These are phyloP conservation scores for Crucihimalaya himalaica DNA, from an alignment of 345 rosid genomes.

Conservation along the genomic window DNA sequence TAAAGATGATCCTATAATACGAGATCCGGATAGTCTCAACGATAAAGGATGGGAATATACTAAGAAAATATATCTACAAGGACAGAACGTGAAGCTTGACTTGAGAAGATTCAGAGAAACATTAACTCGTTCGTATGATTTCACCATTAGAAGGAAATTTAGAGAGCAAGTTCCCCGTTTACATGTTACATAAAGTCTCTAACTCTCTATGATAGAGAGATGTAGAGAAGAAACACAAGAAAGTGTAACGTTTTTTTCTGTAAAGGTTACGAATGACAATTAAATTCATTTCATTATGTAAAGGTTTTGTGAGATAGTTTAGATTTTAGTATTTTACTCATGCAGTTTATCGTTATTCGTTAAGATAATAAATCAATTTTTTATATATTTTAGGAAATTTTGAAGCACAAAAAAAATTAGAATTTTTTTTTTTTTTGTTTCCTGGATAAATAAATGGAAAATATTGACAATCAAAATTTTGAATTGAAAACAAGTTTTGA, in stretches of 20 bases:
- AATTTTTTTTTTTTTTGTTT: too few species aligned
- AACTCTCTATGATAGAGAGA: too few species aligned
- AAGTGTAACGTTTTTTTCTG: background rate
- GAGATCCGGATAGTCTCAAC: slow-evolving; percentile 59
- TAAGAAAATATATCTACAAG: slow-evolving; percentile 65
- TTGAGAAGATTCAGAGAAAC: slow-evolving; percentile 59
- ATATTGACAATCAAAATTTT: too few species aligned
- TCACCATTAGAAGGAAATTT: slow-evolving; percentile 32
- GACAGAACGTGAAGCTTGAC: slow-evolving; percentile 65
- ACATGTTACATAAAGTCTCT: slow-evolving; percentile 4
- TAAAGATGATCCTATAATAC: slow-evolving; percentile 60
- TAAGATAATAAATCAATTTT: too few species aligned
- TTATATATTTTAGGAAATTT: too few species aligned
- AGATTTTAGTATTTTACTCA: too few species aligned
- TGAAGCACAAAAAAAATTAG: too few species aligned
- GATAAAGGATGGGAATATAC: slow-evolving; percentile 82
- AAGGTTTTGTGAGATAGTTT: too few species aligned
- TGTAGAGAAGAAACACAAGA: slow-evolving; percentile 13
- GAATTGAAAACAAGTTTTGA: too few species aligned
- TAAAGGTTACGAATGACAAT: slow-evolving; percentile 20
- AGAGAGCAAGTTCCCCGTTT: slow-evolving; percentile 34
- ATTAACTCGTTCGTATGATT: slow-evolving; percentile 52
- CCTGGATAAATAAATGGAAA: too few species aligned
- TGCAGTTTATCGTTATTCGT: too few species aligned
- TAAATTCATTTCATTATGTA: slow-evolving; percentile 15